Base-by-base conservation (phyloP, 441 rosid species). In the Jatropha multifida region DNA sequence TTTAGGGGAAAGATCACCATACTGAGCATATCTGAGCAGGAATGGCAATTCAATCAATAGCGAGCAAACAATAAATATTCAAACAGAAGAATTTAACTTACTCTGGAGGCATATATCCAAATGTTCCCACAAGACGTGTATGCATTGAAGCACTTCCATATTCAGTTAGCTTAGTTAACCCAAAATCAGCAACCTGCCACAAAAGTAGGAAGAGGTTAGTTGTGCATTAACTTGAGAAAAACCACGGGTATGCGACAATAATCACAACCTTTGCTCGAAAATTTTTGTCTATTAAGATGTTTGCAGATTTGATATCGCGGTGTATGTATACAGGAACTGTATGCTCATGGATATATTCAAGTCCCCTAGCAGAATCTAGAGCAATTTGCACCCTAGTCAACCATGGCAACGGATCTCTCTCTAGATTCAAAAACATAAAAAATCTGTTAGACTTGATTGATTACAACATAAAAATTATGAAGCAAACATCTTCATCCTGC, bases 61-160 rank as follows among this genome's bases (percentile, higher is more conserved):
- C 48, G 48, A 44, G 10, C 0, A 44, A 44, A 44, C 48, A 44
- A 1, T 1, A 32, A 32, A 32, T 32, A 32, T 32, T 32, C 32
- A 32, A 32, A 32, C 2, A 32, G 32, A 32, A 5, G 48, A 44
- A 32, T 6, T 56, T 5, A 48, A 20, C 88, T 84, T 86, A 92
- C 98, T 94, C 98, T 4, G 97, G 98, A 42, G 98, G 90, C 97
- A 94, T 94, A 83, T 92, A 94, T 78, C 98, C 97, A 78, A 94
- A 96, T 69, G 99, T 94, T 23, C 99, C 98, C 77, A 93, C 93
- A 40, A 93, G 93, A 74, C 94, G 86, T 11, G 94, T 85, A 11
- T 85, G 95, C 40, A 90, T 83, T 0, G 96, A 86, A 66, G 86
- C 4, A 76, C 90, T 82, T 80, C 94, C 98, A 38, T 84, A 90